phyloP scores from a whole-genome alignment of 176 grass and related monocot species.

The Chrysopogon serrulatus region DNA sequence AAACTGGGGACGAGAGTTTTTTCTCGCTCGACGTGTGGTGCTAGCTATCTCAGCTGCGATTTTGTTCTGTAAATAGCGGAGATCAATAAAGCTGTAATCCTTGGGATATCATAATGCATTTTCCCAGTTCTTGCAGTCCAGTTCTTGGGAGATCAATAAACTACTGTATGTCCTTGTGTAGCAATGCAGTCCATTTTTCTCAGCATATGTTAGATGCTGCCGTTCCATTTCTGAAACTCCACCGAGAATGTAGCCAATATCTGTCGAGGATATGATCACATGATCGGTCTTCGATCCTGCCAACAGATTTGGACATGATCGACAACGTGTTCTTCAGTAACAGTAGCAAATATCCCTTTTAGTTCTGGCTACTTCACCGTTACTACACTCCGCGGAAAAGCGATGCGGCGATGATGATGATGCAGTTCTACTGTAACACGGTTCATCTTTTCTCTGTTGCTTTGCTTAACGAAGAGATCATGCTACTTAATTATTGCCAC shows the following conservation, averaged over 20 bases:
- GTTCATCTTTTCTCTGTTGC: neutral
- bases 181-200: neutral
- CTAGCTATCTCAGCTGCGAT: conserved; percentile 29
- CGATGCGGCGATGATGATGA: neutral
- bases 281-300: neutral
- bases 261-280: neutral
- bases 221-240: neutral
- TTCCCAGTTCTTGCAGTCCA: too few relatives aligned
- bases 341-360: neutral
- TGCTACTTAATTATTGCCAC: neutral
- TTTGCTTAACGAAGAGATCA: neutral
- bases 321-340: neutral
- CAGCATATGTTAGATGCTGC: neutral
- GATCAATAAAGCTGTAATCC: conserved; percentile 18
- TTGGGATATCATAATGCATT: neutral
- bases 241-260: neutral
- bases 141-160: too few relatives aligned
- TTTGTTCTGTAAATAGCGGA: conserved; percentile 44
- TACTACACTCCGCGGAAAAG: neutral
- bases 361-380: neutral
- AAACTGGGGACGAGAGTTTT: neutral
- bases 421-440: neutral
- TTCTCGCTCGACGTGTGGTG: neutral
- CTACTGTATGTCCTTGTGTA: too few relatives aligned
- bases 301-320: neutral